phyloP scores from a whole-genome alignment of 805 yeast species.

The Sugiyamaella boreocaroliniensis region DNA sequence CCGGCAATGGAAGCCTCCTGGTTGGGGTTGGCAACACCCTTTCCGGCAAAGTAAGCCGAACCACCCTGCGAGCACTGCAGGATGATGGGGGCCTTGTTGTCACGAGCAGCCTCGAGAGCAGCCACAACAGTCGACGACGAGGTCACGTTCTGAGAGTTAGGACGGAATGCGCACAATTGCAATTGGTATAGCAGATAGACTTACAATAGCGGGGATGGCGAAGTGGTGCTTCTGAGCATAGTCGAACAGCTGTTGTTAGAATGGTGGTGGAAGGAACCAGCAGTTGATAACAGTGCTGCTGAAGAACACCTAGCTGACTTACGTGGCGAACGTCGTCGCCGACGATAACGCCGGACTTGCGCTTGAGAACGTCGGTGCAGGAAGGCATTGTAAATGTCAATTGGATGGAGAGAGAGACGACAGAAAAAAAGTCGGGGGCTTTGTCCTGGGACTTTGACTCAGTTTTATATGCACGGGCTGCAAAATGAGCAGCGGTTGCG shows the following conservation, averaged over 20 bases:
- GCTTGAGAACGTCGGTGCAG: constrained; percentile 56
- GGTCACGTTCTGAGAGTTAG: constrained; percentile 58
- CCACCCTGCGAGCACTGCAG: constrained; percentile 98
- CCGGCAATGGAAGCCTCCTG: constrained; percentile 94
- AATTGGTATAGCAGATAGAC: background rate
- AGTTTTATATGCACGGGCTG: background rate
- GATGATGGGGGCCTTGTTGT: constrained; percentile 88
- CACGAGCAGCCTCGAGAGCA: constrained; percentile 96
- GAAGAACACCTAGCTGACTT: constrained; percentile 7
- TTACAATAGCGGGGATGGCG: constrained; percentile 88
- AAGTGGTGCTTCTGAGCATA: constrained; percentile 90
- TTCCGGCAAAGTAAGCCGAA: constrained; percentile 99
- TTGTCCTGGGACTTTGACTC: background rate
- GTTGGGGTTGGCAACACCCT: constrained; percentile 91
- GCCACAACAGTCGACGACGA: constrained; percentile 96
- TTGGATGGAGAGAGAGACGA: background rate
- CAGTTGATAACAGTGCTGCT: background rate
- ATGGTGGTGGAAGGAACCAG: background rate
- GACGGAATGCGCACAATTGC: no score
- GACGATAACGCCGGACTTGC: constrained; percentile 96
- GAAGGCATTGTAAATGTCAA: constrained; percentile 18
- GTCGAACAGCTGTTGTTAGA: constrained; percentile 46
- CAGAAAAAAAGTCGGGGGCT: background rate
- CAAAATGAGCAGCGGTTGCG: background rate
- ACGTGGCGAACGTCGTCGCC: constrained; percentile 83